phyloP scores from a whole-genome alignment of 495 filamentous ascomycete genomes.

The Lophium mytilinum region DNA sequence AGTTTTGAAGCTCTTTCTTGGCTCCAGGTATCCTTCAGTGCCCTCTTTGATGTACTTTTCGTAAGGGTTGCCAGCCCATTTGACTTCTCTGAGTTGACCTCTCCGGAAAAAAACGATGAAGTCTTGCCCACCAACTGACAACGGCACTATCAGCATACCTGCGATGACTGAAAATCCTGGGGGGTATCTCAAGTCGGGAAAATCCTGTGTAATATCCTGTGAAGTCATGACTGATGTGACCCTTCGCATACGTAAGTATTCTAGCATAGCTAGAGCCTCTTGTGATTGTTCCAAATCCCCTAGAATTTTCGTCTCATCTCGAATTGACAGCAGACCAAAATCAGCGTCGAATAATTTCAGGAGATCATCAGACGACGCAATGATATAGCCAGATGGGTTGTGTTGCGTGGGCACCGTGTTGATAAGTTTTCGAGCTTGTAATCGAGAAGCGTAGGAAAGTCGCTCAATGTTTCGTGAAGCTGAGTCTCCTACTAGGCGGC shows the following conservation, averaged over 20 bases:
- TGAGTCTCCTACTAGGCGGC: constrained; percentile 79
- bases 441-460: constrained; percentile 73
- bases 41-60: constrained; percentile 65
- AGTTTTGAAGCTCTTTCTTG: constrained; percentile 64
- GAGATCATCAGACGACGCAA: constrained; percentile 83
- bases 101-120: constrained; percentile 91
- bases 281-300: constrained; percentile 69
- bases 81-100: constrained; percentile 69
- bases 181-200: constrained; percentile 71
- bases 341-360: constrained; percentile 82
- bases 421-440: constrained; percentile 75
- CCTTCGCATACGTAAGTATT: constrained; percentile 71
- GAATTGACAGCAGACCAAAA: constrained; percentile 77
- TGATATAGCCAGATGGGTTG: constrained; percentile 86
- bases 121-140: constrained; percentile 67
- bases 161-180: constrained; percentile 76
- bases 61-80: constrained; percentile 92
- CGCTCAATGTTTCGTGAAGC: constrained; percentile 85
- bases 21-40: constrained; percentile 63
- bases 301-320: constrained; percentile 80
- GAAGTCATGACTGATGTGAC: constrained; percentile 72
- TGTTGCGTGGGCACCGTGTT: constrained; percentile 69
- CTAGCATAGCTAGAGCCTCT: constrained; percentile 77
- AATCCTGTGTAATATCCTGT: constrained; percentile 70
- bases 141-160: constrained; percentile 74